These are phyloP conservation scores for Effrenium voratum DNA, from an alignment of 73 alveolate species.

Conservation along the genomic window DNA sequence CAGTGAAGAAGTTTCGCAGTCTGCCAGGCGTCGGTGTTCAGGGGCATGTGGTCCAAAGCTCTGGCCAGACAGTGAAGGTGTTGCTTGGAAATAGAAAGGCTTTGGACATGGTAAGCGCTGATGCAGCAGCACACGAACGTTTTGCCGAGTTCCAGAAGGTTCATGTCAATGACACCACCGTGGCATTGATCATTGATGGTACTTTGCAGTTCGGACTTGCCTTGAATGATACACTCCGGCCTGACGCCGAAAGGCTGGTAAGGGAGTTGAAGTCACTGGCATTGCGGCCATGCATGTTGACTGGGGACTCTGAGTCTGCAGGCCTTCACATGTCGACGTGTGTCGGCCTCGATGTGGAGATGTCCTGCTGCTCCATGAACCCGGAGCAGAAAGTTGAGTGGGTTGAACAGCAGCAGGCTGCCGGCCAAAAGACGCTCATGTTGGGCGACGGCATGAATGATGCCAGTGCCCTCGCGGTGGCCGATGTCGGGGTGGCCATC, in stretches of 20 bases:
- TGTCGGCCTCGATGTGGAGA: constrained; percentile 17
- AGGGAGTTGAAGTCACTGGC: constrained; percentile 28
- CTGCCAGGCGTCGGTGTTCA: constrained; percentile 76
- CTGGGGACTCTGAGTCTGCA: constrained; percentile 62
- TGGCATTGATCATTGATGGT: constrained; percentile 64
- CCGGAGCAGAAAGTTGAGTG: constrained; percentile 68
- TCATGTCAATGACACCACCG: constrained; percentile 15
- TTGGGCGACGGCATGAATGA: constrained; percentile 78
- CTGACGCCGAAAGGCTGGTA: constrained; percentile 15
- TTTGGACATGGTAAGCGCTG: constrained; percentile 45
- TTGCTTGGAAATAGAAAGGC: constrained; percentile 51
- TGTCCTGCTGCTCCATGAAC: constrained; percentile 29
- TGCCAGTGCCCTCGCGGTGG: constrained; percentile 71
- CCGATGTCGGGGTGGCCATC: constrained; percentile 78
- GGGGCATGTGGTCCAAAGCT: not conserved
- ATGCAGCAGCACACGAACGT: not conserved
- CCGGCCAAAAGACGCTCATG: constrained; percentile 14
- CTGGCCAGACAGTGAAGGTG: constrained; percentile 7
- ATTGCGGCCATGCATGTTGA: constrained; percentile 26
- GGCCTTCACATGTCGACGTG: not conserved
- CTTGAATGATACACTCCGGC: constrained; percentile 67
- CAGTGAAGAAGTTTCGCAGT: constrained; percentile 8
- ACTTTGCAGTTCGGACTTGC: constrained; percentile 51
- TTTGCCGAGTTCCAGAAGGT: constrained; percentile 20
- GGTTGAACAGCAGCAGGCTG: not conserved